phyloP scores from a whole-genome alignment of 1,139 yeast genomes.

The Candida pseudoviswanathii region DNA sequence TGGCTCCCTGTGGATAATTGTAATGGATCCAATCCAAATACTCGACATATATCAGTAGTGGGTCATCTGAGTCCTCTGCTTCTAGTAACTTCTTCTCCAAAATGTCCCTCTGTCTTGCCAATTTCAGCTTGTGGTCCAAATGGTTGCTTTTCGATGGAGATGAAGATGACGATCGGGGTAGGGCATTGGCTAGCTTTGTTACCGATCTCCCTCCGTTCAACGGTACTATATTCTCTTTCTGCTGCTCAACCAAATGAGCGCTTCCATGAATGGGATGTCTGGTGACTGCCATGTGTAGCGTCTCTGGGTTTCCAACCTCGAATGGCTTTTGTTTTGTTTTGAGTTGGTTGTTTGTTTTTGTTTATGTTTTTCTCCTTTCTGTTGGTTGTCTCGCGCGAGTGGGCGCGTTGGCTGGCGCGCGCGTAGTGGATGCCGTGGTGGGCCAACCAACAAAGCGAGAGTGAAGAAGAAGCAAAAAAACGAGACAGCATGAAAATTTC shows the following conservation, averaged over 20 bases:
- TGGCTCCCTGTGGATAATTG: conserved; percentile 68
- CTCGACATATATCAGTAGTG: conserved; percentile 69
- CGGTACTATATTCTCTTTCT: conserved; percentile 83
- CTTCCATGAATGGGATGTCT: neutral
- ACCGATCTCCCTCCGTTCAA: conserved; percentile 73
- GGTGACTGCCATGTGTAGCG: neutral
- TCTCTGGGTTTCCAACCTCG: neutral
- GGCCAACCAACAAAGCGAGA: neutral
- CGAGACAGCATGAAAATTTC: neutral
- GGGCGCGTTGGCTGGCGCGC: neutral
- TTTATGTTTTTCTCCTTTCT: neutral
- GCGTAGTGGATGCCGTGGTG: neutral
- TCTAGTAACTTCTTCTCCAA: conserved; percentile 48
- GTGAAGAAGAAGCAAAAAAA: neutral
- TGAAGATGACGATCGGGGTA: conserved; percentile 22
- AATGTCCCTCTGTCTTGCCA: conserved; percentile 37
- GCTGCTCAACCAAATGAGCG: conserved; percentile 49
- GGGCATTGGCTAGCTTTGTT: conserved; percentile 50
- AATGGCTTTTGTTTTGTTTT: neutral
- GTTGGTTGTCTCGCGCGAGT: neutral
- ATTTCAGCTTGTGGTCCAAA: conserved; percentile 25
- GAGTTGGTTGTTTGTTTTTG: neutral
- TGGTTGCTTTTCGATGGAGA: conserved; percentile 17
- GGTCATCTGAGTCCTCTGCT: conserved; percentile 74
- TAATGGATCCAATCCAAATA: conserved; percentile 74